Evolutionary conservation across 768 basidiomycete genomes (phyloP), one percentile per base, ranked within the genome.

Genomic region (Termitomyces sp.): DNA sequence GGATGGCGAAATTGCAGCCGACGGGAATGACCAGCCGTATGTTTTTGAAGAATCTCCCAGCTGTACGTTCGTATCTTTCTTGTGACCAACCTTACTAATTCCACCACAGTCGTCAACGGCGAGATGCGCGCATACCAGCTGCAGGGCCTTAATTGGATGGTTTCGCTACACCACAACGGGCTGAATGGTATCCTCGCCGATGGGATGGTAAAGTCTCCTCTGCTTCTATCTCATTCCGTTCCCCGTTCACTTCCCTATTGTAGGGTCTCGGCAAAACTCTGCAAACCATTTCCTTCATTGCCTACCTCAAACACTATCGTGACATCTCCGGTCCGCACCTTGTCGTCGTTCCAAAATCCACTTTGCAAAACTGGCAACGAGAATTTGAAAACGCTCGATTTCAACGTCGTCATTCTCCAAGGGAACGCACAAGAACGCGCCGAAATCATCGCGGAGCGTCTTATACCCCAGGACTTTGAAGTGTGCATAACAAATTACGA

Each of bases 331-430:
- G 97, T 2, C 95, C 93, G 4, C 96, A 98, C 72, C 84, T 98
- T 26, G 85, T 99, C 67, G 92, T 98, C 59, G 97, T 98, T 5
- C 97, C 97, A n/a, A 98, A 98, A 74, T 95, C 94, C 1, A 99
- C 96, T 0, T 79, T 98, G 28, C 93, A 98, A 71, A 99, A 98
- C 70, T 99, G 97, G 97, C 76, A 82, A 18, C 87, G 97, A 64
- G 97, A 99, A 74, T 94, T 99, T 64, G 84, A 81, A 61, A 82
- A 88, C 91, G 0, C 90, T 93, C 0, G 91, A 93, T 58, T 87
- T 97, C 74, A 89, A 85, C 59, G 82, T 90, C 16, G 82, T 92
- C 51, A 74, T 93, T 12, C 77, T 98, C 13, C 88, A 93, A 5
- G 97, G 96, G 1, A 83, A 83, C 26, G 95, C 91, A 70, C 94